Base-by-base conservation (phyloP, 805 yeast genomes). In the Ogataea pilisensis region DNA sequence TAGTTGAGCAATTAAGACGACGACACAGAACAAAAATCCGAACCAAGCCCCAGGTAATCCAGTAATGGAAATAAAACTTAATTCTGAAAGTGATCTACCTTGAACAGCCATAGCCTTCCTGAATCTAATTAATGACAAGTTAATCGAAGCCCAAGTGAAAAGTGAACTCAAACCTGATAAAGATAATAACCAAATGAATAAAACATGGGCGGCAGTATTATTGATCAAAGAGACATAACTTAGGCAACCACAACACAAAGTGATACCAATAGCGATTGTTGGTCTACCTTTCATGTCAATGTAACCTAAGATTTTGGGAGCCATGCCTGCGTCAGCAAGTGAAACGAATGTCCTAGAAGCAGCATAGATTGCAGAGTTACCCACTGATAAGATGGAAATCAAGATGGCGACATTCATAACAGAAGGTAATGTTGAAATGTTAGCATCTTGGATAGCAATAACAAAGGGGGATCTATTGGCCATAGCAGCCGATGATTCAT, bases 341-440 rank as follows among this genome's bases (percentile, higher is more conserved):
- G 76, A 66, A 25, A 72, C 70, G 38, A 74, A 55, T 21, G 77
- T 72, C 63, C 81, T 67, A 6, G 80, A 73, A 22, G 77, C 68
- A 8, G 78, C 82, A 54, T 70, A 76, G n/a, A 75, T 76, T 0
- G 79, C 73, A 5, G 80, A 70, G 37, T 76, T 75, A 18, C 80
- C 81, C 30, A 68, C 70, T 17, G 70, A 65, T 41, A 68, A 51
- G 22, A 69, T 67, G 5, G 73, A 63, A 31, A 67, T 48, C 35
- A 69, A 49, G 34, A 69, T 68, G 8, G 68, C 70, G 25, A 57
- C 60, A 39, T 68, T 68, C 70, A 68, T 66, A 8, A 66, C 58
- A 1, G 67, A 58, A 16, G 72, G 71, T 19, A 68, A 53, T 29
- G 59, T 61, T 24, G 55, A 57, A 40, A 66, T 57, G 29, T 63